Conservation (phyloP, 352 stramenopile species). For the Globisporangium lucens region DNA sequence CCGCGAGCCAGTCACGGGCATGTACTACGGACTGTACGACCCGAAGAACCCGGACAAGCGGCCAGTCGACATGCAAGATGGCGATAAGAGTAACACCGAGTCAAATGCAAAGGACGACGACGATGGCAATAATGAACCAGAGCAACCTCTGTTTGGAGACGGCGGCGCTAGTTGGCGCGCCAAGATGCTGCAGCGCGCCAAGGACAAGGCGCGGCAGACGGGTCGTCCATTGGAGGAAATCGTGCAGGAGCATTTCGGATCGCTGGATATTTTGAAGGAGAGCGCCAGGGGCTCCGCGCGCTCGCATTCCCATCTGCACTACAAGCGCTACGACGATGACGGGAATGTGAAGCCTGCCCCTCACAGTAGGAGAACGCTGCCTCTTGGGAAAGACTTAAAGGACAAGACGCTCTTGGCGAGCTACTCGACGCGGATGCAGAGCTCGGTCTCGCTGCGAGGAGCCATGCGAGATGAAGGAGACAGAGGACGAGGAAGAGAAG, state of each 20-base stretch:
- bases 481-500: not conserved
- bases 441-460: conserved; percentile 35
- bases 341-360: conserved; percentile 6
- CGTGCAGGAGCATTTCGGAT: conserved; percentile 55
- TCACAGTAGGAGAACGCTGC: conserved; percentile 21
- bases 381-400: conserved; percentile 50
- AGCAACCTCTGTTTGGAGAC: conserved; percentile 53
- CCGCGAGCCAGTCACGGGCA: conserved; percentile 70
- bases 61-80: conserved; percentile 15
- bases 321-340: conserved; percentile 45
- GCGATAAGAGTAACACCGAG: conserved; percentile 9
- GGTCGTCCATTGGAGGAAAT: conserved; percentile 58
- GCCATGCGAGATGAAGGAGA: conserved; percentile 14
- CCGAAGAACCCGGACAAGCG: conserved; percentile 64
- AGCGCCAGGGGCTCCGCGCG: conserved; percentile 43
- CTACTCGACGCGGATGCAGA: conserved; percentile 60
- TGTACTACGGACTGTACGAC: conserved; percentile 80
- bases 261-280: conserved; percentile 53
- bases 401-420: conserved; percentile 61
- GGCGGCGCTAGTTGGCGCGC: conserved; percentile 77
- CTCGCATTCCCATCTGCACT: conserved; percentile 60
- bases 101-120: not conserved
- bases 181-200: conserved; percentile 79
- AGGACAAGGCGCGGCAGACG: conserved; percentile 52
- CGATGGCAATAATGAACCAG: conserved; percentile 9